Evolutionary conservation across 768 basidiomycete genomes (phyloP).

Genomic region (Amanita thiersii): DNA sequence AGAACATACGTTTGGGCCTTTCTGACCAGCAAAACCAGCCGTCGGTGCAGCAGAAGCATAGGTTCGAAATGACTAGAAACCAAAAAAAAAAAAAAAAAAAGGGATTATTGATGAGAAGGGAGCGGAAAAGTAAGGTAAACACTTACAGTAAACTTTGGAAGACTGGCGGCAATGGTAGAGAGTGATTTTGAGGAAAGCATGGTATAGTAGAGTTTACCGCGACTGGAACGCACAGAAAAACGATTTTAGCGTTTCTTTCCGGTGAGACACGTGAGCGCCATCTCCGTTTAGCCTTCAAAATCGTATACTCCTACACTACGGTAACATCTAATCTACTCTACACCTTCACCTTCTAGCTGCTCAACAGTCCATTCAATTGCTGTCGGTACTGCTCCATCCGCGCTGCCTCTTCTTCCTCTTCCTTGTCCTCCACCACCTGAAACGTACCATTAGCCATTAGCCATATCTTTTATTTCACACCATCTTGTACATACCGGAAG

Average conservation of each 20-base stretch:
- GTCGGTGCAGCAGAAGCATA: conserved; percentile 80
- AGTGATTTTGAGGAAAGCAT: conserved; percentile 61
- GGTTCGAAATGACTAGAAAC: conserved; percentile 40
- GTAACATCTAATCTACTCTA: conserved; percentile 7
- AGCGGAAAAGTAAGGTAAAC: neutral
- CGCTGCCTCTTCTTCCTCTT: conserved; percentile 79
- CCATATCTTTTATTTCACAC: conserved; percentile 5
- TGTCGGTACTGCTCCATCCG: conserved; percentile 89
- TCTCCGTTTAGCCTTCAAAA: conserved; percentile 9
- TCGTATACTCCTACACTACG: conserved; percentile 7
- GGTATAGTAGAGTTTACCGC: conserved; percentile 18
- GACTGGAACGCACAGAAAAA: conserved; percentile 8
- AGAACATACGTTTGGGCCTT: conserved; percentile 72
- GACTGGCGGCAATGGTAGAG: conserved; percentile 45
- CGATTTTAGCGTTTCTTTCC: too few species aligned
- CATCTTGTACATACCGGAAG: conserved; percentile 54
- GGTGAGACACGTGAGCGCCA: conserved; percentile 4
- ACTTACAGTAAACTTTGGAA: conserved; percentile 42
- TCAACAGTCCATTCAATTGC: conserved; percentile 82
- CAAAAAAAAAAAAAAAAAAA: neutral
- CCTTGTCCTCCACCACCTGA: conserved; percentile 51
- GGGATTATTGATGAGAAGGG: neutral
- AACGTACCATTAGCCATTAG: conserved; percentile 17
- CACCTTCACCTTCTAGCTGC: conserved; percentile 28
- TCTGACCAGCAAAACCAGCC: conserved; percentile 85